Base-by-base conservation (phyloP, 2,329 filamentous ascomycete species). In the Emmonsia crescens region DNA sequence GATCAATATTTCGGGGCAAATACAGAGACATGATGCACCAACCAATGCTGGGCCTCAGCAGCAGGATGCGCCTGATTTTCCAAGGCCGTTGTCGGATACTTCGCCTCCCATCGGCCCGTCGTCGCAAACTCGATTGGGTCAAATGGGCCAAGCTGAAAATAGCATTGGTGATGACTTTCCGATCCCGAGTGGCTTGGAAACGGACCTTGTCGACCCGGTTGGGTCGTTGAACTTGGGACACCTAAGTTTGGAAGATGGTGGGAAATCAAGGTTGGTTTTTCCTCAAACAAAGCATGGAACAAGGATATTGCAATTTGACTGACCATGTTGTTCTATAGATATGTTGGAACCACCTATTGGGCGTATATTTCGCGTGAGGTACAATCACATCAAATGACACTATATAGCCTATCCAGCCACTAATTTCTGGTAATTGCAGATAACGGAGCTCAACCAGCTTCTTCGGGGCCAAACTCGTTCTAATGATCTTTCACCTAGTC, bases 311-410 rank as follows among this genome's bases (percentile, higher is more conserved):
- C 31, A 63, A n/a, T 29, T 27, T 31, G 9, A 59, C 60, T 61
- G 62, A 64, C 64, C 31, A 12, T 44, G n/a, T n/a, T n/a, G n/a
- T 51, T 51, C 21, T 19, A n/a, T 61, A 76, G 76, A 70, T 78
- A 78, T 63, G 76, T 78, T 27, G 75, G 75, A 27, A 77, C 75
- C 5, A 78, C 76, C 12, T 78, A 77, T 62, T 78, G 75, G 75
- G 76, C 76, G 31, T 78, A 77, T 66, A 76, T 78, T 38, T 76
- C 75, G 9, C 71, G 75, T 40, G 75, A 78, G 70, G 75, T 77
- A 72, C 1, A 33, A 38, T 5, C 29, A 5, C 8, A 36, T 54
- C 8, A 27, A 5, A n/a, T 16, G 42, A 31, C 31, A n/a, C 36
- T 54, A 40, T 24, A 16, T 38, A 57, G 21, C 61, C 36, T 54